Evolutionary conservation across 2,329 filamentous ascomycete species (phyloP), one percentile per base, ranked within the genome.

Genomic region (Waltergamsia citrina): DNA sequence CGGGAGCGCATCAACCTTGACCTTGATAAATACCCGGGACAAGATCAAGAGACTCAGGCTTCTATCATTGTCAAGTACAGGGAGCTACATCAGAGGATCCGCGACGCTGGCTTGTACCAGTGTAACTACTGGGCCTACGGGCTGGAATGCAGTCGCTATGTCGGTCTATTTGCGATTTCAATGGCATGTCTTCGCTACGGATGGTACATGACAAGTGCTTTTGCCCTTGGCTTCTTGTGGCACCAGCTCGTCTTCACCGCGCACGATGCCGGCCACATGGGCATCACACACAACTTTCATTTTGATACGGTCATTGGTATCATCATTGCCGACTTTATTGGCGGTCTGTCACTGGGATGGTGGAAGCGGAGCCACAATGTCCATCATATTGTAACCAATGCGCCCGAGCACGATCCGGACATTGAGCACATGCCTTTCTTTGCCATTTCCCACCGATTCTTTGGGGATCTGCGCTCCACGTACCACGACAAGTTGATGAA

Each of bases 361-460:
- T 98, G 92, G 90, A 96, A 96, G 60, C 73, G 78, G 41, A 95
- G 79, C 53, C 90, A 96, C 59, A 96, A 96, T 51, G 87, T 95
- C 7, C 90, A 96, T 53, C 90, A 96, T 51, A 87, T 96, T 45
- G 82, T 96, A 34, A 96, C 92, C 14, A 96, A 96, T 56, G 82
- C 82, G 28, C 85, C 88, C 11, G 92, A 95, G 56, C 90, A 96
- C 53, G 90, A 96, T 53, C 90, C 92, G 0, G 90, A 96, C 53
- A 96, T 95, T 46, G 78, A 90, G 53, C 82, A 94, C 54, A 74
- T 94, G 57, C 88, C 88, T 4, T 81, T 94, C 53, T 86, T 95
- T 53, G 85, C 86, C 39, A 75, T 92, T 20, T 87, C 84, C 3
- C 86, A 93, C 47, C 77, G 85, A 17, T 81, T 92, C 48, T 72